Base-by-base conservation (phyloP, 2,329 filamentous ascomycete species). In the Epichloe baconii region DNA sequence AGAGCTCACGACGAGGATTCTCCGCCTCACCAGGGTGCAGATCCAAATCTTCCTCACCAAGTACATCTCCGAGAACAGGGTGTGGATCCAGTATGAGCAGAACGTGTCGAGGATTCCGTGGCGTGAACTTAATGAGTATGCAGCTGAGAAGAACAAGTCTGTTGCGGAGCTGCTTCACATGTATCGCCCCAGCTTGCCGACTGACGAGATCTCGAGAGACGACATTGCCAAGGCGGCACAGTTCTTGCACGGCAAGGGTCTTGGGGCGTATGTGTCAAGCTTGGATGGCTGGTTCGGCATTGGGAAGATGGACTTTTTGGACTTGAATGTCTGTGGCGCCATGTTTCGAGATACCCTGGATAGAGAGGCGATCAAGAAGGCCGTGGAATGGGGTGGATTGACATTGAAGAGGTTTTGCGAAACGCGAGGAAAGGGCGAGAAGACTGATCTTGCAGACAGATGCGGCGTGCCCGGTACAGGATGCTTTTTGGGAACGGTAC, bases 281-380 rank as follows among this genome's bases (percentile, higher is more conserved):
- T 54, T 66, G 12, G 14, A 55, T 3, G 31, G 35, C 4, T 62
- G 57, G 51, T 46, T 50, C 6, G 53, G 54, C 1, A 48, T 44
- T 1, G 49, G 49, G 0, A 44, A 43, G 8, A 38, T 52, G 14
- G 58, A 57, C 21, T 66, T 66, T 44, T 40, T 65, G 10, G 50
- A 52, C 5, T 36, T 66, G 12, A 36, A 53, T 4, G 55, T 64
- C 1, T 57, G 64, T 17, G 37, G 42, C 8, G 40, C 51, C 7
- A 52, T 65, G 7, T 26, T 63, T 4, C 53, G 55, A 21, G 59
- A 64, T 5, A 52, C 44, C 10, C 37, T 59, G 23, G 60, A 62
- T 23, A 45, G 38, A 12, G 48, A 51, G 5, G 37, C 51, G 15
- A 34, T 62, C 5, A 17, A 48, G 14, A 49, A 46, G 5, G 56